A percentile compares a stretch with the other conserved stretches of the same genome.
Evolutionary conservation across 202 grass and related monocot species (phyloP).

Genomic region (Brachypodium distachyon): DNA sequence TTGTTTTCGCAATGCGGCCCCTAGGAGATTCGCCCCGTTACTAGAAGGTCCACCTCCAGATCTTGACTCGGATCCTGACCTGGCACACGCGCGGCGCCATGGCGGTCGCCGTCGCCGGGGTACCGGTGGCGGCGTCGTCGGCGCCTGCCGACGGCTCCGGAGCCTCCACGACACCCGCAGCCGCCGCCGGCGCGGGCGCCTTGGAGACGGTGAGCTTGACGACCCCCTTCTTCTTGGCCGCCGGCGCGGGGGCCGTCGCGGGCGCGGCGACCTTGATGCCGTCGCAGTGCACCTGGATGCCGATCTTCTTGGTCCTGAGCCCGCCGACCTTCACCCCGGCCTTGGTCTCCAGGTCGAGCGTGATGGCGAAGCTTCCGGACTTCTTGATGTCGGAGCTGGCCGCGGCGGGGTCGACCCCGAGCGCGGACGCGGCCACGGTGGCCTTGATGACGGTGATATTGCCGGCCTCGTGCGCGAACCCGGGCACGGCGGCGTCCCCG

Average conservation of each 20-base stretch:
- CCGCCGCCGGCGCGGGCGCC: not conserved
- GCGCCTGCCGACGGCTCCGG: not conserved
- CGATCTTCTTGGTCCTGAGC: slow-evolving; percentile 71
- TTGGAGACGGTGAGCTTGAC: slow-evolving; percentile 13
- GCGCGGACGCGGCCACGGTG: slow-evolving; percentile 40
- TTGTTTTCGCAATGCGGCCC: slow-evolving; percentile 27
- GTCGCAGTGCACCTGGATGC: slow-evolving; percentile 74
- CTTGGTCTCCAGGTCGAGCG: slow-evolving; percentile 72
- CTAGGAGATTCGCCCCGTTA: slow-evolving; percentile 1
- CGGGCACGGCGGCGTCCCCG: slow-evolving; percentile 48
- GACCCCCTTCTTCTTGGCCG: slow-evolving; percentile 39
- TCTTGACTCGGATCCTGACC: slow-evolving; percentile 95
- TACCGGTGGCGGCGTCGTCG: not conserved
- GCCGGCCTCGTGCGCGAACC: slow-evolving; percentile 53
- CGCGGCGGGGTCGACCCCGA: slow-evolving; percentile 53
- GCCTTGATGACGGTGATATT: slow-evolving; percentile 65
- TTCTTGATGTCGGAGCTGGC: slow-evolving; percentile 67
- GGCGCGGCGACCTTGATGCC: slow-evolving; percentile 54
- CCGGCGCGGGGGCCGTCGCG: slow-evolving; percentile 9
- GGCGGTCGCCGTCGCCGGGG: slow-evolving; percentile 11
- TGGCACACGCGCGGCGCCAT: slow-evolving; percentile 45
- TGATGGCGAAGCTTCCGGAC: slow-evolving; percentile 50
- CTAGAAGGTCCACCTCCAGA: slow-evolving; percentile 99
- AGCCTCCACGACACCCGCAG: not conserved
- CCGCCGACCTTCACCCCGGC: slow-evolving; percentile 69